phyloP scores from a whole-genome alignment of 2,329 filamentous ascomycete species.

The Bipolaris victoriae region DNA sequence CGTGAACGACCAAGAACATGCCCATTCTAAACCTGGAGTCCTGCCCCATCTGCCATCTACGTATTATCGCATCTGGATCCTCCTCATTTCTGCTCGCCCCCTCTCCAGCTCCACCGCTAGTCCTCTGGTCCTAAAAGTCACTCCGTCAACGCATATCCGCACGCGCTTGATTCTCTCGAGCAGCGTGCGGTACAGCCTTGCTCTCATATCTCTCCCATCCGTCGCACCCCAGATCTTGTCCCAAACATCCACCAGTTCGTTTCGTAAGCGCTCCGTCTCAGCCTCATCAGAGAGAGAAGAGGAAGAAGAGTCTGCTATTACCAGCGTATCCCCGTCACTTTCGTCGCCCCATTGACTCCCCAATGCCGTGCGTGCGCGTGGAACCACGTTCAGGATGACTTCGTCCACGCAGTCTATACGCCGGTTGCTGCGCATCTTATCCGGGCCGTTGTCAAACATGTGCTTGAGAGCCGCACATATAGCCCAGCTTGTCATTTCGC shows the following conservation, averaged over 20 bases:
- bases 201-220: slow-evolving; percentile 18
- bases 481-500: slow-evolving; percentile 41
- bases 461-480: slow-evolving; percentile 44
- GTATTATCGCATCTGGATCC: slow-evolving; percentile 36
- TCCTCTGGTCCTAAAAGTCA: slow-evolving; percentile 35
- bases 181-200: slow-evolving; percentile 31
- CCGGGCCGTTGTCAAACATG: slow-evolving; percentile 35
- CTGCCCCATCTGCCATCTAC: neutral
- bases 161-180: slow-evolving; percentile 41
- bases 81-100: slow-evolving; percentile 37
- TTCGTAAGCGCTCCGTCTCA: neutral
- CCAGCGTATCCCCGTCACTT: neutral
- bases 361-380: slow-evolving; percentile 14
- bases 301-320: neutral
- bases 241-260: slow-evolving; percentile 42
- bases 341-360: neutral
- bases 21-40: neutral
- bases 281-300: neutral
- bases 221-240: slow-evolving; percentile 41
- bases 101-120: slow-evolving; percentile 42
- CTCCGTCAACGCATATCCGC: slow-evolving; percentile 39
- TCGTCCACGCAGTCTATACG: slow-evolving; percentile 34
- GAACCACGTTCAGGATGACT: slow-evolving; percentile 41
- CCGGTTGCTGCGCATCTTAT: slow-evolving; percentile 23
- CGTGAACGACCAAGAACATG: neutral